Evolutionary conservation across 208 protist genomes (phyloP).

Genomic region (Leishmania turanica): DNA sequence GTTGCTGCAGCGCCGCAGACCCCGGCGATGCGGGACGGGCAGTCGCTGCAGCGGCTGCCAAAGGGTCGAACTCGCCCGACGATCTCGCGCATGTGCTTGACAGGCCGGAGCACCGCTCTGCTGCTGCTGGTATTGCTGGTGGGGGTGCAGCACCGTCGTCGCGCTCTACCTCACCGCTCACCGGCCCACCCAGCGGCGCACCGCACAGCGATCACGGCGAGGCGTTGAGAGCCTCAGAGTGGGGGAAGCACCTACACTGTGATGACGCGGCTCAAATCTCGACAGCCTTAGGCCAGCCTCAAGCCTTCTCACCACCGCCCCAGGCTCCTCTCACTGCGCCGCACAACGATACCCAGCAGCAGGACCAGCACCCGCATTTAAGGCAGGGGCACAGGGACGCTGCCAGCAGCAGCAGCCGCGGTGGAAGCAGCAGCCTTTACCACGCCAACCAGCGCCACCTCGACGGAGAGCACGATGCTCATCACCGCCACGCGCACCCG

Average conservation of each 20-base stretch:
- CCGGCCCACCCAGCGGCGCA: neutral
- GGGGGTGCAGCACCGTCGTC: neutral
- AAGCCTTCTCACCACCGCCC: neutral
- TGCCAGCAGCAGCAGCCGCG: conserved; percentile 4
- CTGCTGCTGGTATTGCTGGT: neutral
- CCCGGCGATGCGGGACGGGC: neutral
- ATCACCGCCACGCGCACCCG: neutral
- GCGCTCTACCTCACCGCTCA: neutral
- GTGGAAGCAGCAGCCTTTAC: neutral
- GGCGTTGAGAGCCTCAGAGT: neutral
- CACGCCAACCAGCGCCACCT: neutral
- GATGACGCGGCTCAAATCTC: neutral
- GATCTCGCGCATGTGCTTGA: neutral
- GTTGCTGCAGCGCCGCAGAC: neutral
- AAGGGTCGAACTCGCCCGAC: neutral
- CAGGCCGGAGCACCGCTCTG: neutral
- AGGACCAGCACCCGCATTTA: neutral
- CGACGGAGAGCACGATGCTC: neutral
- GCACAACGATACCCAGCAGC: neutral
- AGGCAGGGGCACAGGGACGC: neutral
- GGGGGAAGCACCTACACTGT: too few species aligned
- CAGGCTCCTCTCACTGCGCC: neutral
- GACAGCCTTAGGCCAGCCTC: neutral
- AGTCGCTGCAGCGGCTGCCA: neutral
- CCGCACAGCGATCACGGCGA: neutral